Evolutionary conservation across 2,329 filamentous ascomycete species (phyloP).

Genomic region (Diaporthe aspalathi): DNA sequence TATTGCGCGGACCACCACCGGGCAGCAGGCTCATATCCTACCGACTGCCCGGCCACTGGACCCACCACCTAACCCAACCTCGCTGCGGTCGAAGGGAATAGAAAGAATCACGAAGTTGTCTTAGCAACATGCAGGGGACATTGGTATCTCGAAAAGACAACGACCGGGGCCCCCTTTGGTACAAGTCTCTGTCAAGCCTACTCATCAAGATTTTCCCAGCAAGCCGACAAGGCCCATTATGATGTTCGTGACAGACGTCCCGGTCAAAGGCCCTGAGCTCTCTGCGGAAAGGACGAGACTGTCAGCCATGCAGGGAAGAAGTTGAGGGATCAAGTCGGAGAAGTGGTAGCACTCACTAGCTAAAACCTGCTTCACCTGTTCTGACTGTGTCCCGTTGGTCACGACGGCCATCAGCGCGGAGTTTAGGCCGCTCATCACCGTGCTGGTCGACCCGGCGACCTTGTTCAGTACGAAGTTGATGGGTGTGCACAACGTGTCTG

Average conservation of each 20-base stretch:
- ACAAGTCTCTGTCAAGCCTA: not conserved
- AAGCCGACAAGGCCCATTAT: slow-evolving; percentile 8
- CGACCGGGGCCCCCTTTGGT: not conserved
- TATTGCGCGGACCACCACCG: not conserved
- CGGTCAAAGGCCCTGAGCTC: not conserved
- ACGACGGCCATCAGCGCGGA: slow-evolving; percentile 12
- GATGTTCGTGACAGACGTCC: slow-evolving; percentile 16
- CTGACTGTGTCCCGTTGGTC: slow-evolving; percentile 5
- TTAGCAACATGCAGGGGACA: not conserved
- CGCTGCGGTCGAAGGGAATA: not conserved
- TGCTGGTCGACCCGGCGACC: not conserved
- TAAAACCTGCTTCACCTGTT: slow-evolving; percentile 20
- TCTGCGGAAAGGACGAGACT: not conserved
- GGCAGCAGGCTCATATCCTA: not conserved
- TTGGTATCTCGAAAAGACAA: not conserved
- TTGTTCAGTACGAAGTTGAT: slow-evolving; percentile 28
- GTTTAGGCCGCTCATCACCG: slow-evolving; percentile 11
- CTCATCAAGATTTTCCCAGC: not conserved
- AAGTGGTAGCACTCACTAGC: not conserved
- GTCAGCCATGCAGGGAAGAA: not conserved
- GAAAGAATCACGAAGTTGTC: not conserved
- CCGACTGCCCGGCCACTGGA: not conserved
- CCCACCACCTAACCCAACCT: not conserved
- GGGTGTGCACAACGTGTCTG: slow-evolving; percentile 13
- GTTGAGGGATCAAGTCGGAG: not conserved